Evolutionary conservation across 768 basidiomycete genomes (phyloP).

Genomic region (Trametes maxima): DNA sequence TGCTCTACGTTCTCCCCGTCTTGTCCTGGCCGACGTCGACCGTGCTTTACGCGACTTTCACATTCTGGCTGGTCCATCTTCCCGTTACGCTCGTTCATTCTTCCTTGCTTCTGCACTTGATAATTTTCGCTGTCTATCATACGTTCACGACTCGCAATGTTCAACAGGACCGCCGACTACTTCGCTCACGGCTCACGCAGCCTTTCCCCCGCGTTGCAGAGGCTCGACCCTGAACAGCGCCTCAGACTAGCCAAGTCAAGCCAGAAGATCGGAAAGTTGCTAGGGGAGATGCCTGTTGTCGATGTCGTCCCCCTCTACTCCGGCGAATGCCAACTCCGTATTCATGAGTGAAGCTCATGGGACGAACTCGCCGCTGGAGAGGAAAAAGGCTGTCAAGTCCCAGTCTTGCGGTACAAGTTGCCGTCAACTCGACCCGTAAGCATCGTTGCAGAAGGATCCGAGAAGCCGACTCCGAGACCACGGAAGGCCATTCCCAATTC

Average conservation of each 20-base stretch:
- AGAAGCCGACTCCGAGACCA: neutral
- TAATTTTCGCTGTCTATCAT: neutral
- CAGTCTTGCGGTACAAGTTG: slow-evolving; percentile 12
- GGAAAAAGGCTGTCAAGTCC: slow-evolving; percentile 6
- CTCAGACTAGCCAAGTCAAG: slow-evolving; percentile 19
- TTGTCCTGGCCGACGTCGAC: slow-evolving; percentile 24
- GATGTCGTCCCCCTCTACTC: slow-evolving; percentile 17
- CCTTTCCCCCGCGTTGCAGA: slow-evolving; percentile 15
- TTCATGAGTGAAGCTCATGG: neutral
- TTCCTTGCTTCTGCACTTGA: slow-evolving; percentile 1
- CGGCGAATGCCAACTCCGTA: neutral
- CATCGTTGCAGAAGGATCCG: neutral
- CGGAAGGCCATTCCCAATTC: slow-evolving; percentile 8
- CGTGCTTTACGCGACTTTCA: neutral
- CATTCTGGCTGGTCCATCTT: slow-evolving; percentile 18
- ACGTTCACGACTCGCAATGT: slow-evolving; percentile 2
- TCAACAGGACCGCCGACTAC: slow-evolving; percentile 20
- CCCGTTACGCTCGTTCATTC: neutral
- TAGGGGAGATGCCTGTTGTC: slow-evolving; percentile 18
- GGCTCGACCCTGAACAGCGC: slow-evolving; percentile 23
- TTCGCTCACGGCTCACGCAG: slow-evolving; percentile 11
- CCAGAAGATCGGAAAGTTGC: slow-evolving; percentile 22
- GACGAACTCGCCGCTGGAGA: neutral
- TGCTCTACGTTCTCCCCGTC: neutral
- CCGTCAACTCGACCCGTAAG: neutral